Evolutionary conservation across 306 rosid genomes (phyloP).

Genomic region (Ceratonia siliqua): DNA sequence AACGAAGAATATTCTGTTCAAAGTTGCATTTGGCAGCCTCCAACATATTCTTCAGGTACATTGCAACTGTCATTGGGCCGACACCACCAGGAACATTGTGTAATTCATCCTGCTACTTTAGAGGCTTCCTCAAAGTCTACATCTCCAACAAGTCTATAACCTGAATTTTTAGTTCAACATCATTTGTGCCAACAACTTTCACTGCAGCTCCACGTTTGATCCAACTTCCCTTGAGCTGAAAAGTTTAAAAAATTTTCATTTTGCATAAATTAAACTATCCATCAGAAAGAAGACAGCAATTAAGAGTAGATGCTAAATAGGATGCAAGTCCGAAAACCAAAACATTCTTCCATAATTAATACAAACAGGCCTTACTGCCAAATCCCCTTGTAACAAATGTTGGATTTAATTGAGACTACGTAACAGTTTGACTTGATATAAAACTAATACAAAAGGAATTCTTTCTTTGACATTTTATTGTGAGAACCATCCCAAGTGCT

Average conservation of each 20-base stretch:
- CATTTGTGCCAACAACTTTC: conserved; percentile 91
- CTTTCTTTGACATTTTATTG: background rate
- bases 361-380: background rate
- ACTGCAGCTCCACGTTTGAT: conserved; percentile 94
- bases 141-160: conserved; percentile 89
- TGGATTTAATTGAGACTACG: background rate
- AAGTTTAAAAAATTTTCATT: conserved; percentile 13
- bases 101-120: conserved; percentile 80
- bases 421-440: background rate
- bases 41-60: conserved; percentile 82
- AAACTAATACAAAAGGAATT: background rate
- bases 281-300: conserved; percentile 7
- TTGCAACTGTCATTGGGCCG: conserved; percentile 90
- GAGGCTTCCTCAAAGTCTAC: conserved; percentile 86
- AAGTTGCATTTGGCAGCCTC: conserved; percentile 76
- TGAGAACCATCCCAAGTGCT: conserved; percentile 15
- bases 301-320: background rate
- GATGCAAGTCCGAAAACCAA: background rate
- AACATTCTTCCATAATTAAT: background rate
- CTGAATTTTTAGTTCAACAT: conserved; percentile 78
- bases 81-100: conserved; percentile 98
- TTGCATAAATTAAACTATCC: conserved; percentile 17
- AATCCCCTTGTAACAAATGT: background rate
- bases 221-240: conserved; percentile 86
- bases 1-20: conserved; percentile 39